Conservation (phyloP, 2,329 filamentous ascomycete genomes). For the Ophiognomonia clavigignenti-juglandacearum region DNA sequence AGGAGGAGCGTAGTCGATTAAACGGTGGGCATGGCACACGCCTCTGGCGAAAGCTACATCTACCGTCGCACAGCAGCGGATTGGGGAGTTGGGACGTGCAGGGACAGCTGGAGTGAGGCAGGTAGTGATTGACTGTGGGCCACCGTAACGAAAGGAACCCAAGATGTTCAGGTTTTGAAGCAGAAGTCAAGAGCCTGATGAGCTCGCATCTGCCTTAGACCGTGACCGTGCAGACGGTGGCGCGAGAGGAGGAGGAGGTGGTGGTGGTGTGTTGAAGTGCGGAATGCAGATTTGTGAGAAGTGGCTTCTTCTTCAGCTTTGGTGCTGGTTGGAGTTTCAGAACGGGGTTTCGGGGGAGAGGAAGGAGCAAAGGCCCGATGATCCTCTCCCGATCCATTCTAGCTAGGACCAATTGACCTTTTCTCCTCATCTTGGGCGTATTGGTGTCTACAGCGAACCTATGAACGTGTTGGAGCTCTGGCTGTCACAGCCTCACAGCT, state of each 20-base stretch:
- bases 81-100: too few species aligned
- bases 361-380: constrained; percentile 13
- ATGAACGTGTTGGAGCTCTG: too few species aligned
- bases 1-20: not conserved
- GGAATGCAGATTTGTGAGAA: not conserved
- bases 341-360: constrained; percentile 3
- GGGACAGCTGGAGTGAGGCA: too few species aligned
- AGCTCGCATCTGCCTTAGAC: constrained; percentile 2
- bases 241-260: not conserved
- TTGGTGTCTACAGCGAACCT: not conserved
- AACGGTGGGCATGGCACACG: constrained; percentile 10
- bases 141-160: not conserved
- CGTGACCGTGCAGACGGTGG: not conserved
- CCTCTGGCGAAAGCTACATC: constrained; percentile 8
- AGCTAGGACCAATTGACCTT: not conserved
- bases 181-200: not conserved
- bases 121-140: not conserved
- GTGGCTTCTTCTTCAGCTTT: not conserved
- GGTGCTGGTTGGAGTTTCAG: not conserved
- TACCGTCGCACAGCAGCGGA: not conserved
- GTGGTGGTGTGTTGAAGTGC: not conserved
- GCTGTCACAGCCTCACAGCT: too few species aligned
- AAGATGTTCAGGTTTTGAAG: not conserved
- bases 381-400: not conserved
- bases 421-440: not conserved